These are phyloP conservation scores for Colletotrichum sojae DNA, from an alignment of 2,329 filamentous ascomycete genomes.

Conservation along the genomic window DNA sequence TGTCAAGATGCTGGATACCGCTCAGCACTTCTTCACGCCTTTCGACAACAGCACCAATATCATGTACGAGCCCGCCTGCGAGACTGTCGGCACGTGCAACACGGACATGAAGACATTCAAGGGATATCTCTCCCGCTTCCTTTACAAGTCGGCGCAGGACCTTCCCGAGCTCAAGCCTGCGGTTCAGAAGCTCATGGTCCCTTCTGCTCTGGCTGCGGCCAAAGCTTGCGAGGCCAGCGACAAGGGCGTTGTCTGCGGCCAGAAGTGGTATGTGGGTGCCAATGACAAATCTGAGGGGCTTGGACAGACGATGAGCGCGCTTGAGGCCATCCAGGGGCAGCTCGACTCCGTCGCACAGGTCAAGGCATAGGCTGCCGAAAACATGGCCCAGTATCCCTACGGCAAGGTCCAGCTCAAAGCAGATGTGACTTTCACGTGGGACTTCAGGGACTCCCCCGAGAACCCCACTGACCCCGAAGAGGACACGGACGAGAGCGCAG, in stretches of 20 bases:
- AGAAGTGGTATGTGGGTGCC: constrained; percentile 72
- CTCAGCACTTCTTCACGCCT: constrained; percentile 67
- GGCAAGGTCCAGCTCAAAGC: not conserved
- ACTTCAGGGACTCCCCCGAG: constrained; percentile 1
- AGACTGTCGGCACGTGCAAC: constrained; percentile 69
- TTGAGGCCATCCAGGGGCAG: constrained; percentile 74
- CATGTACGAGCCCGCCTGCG: constrained; percentile 79
- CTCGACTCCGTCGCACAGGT: constrained; percentile 51
- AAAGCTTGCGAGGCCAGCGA: constrained; percentile 69
- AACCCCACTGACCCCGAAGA: not conserved
- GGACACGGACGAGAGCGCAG: not conserved
- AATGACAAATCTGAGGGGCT: constrained; percentile 70
- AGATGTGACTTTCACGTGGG: not conserved
- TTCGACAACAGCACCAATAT: constrained; percentile 67
- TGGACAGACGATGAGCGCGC: constrained; percentile 75
- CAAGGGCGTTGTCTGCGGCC: constrained; percentile 69
- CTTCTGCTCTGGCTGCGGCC: constrained; percentile 70
- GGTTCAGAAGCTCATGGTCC: constrained; percentile 63
- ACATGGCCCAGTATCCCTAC: not conserved
- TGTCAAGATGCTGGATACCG: constrained; percentile 65
- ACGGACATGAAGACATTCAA: constrained; percentile 79
- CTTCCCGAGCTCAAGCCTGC: constrained; percentile 66
- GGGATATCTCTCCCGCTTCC: constrained; percentile 75
- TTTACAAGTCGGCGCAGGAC: constrained; percentile 71
- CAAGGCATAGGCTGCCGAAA: not conserved